These are phyloP conservation scores for Magnolia changhungtana DNA, from an alignment of 164 flowering plant genomes.

Conservation along the genomic window DNA sequence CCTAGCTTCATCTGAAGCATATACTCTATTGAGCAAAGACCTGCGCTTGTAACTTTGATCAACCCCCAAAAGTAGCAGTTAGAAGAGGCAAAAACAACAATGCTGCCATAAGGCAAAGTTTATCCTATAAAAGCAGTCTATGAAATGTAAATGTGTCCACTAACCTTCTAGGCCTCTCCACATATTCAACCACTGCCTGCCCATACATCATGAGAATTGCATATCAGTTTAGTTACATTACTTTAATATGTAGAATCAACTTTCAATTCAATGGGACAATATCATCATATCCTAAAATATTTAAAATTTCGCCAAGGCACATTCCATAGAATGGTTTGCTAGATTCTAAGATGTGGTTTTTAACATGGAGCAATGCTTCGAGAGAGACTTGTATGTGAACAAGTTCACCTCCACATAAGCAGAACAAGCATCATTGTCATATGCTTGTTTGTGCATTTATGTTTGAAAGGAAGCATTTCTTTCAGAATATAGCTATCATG, in stretches of 20 bases:
- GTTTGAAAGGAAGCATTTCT: too few relatives aligned
- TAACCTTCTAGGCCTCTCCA: constrained; percentile 25
- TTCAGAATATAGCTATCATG: too few relatives aligned
- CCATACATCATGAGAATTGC: neutral
- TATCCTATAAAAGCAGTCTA: neutral
- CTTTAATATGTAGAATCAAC: too few relatives aligned
- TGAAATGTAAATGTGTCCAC: neutral
- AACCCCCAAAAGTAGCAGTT: neutral
- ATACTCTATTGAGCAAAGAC: constrained; percentile 33
- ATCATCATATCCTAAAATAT: neutral
- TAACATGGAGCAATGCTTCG: neutral
- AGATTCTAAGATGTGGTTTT: neutral
- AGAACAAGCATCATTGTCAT: neutral
- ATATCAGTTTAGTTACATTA: neutral
- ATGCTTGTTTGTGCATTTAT: too few relatives aligned
- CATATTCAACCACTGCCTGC: constrained; percentile 14
- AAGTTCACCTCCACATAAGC: neutral
- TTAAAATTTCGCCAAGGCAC: neutral
- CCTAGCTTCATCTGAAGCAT: constrained; percentile 45
- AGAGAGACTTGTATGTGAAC: neutral
- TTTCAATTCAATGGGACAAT: neutral
- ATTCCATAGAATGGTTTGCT: too few relatives aligned
- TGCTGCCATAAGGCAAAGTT: neutral
- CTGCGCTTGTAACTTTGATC: constrained; percentile 15
- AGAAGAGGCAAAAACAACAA: neutral